A percentile compares a stretch with the other conserved stretches of the same genome.
Conservation (phyloP, 208 protist species). For the Wallacemonas sp. region DNA sequence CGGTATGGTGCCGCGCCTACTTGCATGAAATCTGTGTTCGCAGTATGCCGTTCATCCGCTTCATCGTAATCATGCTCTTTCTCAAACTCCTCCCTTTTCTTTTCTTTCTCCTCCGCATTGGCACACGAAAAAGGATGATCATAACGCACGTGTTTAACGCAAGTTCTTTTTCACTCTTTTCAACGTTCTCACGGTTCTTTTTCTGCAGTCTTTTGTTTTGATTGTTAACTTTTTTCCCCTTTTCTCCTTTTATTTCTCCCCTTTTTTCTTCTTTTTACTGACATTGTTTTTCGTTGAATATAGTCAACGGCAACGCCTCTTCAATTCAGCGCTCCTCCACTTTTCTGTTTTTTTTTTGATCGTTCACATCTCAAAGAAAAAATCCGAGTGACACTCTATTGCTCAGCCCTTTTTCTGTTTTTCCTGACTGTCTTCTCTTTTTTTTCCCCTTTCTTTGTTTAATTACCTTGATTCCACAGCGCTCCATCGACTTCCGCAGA, state of each 20-base stretch:
- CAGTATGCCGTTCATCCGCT: too few species aligned
- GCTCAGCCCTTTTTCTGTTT: neutral
- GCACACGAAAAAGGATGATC: too few species aligned
- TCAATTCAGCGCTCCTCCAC: neutral
- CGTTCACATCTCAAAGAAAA: slow-evolving; percentile 3
- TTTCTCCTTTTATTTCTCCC: neutral
- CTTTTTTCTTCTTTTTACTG: slow-evolving; percentile 11
- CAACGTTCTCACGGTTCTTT: neutral
- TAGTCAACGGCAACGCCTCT: too few species aligned
- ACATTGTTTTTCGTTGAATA: neutral
- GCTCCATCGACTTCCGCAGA: neutral
- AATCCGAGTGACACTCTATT: neutral
- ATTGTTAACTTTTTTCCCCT: neutral
- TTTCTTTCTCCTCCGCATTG: too few species aligned
- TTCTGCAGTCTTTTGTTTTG: neutral
- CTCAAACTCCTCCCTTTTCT: too few species aligned
- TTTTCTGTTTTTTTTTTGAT: neutral
- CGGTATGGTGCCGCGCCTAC: too few species aligned
- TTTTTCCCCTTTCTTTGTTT: neutral
- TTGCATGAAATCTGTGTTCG: too few species aligned
- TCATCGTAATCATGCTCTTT: too few species aligned
- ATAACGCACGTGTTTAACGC: too few species aligned
- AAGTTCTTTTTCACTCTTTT: too few species aligned
- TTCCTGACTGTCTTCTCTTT: neutral
- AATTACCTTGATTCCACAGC: neutral